Base-by-base conservation (phyloP, 2,329 filamentous ascomycete species). In the Trichoderma atrobrunneum region DNA sequence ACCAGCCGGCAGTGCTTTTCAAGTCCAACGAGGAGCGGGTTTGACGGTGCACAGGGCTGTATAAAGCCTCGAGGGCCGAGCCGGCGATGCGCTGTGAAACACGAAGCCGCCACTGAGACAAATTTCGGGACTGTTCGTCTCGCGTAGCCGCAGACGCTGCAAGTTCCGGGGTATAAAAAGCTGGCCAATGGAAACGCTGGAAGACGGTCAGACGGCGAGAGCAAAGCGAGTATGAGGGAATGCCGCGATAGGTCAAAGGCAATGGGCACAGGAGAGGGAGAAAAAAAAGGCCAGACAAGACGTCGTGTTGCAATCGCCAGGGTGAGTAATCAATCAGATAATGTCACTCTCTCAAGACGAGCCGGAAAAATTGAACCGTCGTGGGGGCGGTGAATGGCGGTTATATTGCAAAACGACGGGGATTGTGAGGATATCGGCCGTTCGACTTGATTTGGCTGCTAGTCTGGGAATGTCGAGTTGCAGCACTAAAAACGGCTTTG, bases 401-500 rank as follows among this genome's bases (percentile, higher is more conserved):
- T 70, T 70, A 70, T 70, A 64, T 70, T 64, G 43, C 48, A 57
- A 62, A 64, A 57, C 54, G 68, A 69, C 68, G 59, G 68, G 62
- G 62, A 65, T 72, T 72, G 62, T 60, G 62, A 66, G 63, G 70
- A 67, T 72, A 60, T 70, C 68, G 68, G 68, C 68, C 68, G 68
- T 64, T 56, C 11, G 68, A 70, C 43, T 54, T 18, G 43, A 63
- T 62, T 30, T 54, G 57, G 67, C 67, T 70, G 68, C 68, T 70
- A 70, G 68, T 14, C 68, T 56, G 59, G 57, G 59, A 71, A 71
- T 66, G 70, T 71, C 70, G 63, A 67, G 62, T 66, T 60, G 70
- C 70, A 72, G 66, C 66, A 69, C 66, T 69, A 69, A 69, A 68
- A 61, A 32, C 36, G 48, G 57, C 36, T 51, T n/a, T 62, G 57